phyloP scores from a whole-genome alignment of 2,329 filamentous ascomycete genomes.

The Colletotrichum incanum region DNA sequence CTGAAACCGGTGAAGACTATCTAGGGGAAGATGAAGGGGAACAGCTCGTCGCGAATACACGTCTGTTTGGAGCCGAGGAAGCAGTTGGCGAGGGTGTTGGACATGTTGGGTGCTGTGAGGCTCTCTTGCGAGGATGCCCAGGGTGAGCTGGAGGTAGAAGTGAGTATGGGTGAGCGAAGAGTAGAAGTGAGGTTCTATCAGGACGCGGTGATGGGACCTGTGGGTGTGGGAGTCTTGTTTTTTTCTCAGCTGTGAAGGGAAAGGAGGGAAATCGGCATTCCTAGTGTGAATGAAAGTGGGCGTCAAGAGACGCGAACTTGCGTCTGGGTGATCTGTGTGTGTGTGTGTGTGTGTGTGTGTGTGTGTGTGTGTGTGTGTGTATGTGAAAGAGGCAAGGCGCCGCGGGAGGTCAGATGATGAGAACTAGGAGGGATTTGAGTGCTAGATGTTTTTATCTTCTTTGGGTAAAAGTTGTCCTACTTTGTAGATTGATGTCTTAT shows the following conservation, averaged over 20 bases:
- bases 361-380: no score
- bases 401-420: not conserved
- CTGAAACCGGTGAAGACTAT: not conserved
- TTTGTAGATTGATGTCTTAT: no score
- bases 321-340: not conserved
- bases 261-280: not conserved
- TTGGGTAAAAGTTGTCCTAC: no score
- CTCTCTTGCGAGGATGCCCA: not conserved
- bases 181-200: not conserved
- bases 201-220: no score
- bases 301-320: not conserved
- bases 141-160: not conserved
- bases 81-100: not conserved
- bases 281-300: not conserved
- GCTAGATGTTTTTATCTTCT: no score
- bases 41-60: not conserved
- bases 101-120: not conserved
- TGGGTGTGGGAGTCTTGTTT: no score
- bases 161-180: not conserved
- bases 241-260: not conserved
- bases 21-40: no score
- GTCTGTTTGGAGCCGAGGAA: not conserved
- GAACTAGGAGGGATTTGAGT: not conserved
- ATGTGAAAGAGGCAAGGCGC: not conserved
- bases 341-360: no score